Percentiles rank a stretch among this genome's conserved stretches.
Evolutionary conservation across 805 yeast genomes (phyloP).

Genomic region (Yarrowia alimentaria): DNA sequence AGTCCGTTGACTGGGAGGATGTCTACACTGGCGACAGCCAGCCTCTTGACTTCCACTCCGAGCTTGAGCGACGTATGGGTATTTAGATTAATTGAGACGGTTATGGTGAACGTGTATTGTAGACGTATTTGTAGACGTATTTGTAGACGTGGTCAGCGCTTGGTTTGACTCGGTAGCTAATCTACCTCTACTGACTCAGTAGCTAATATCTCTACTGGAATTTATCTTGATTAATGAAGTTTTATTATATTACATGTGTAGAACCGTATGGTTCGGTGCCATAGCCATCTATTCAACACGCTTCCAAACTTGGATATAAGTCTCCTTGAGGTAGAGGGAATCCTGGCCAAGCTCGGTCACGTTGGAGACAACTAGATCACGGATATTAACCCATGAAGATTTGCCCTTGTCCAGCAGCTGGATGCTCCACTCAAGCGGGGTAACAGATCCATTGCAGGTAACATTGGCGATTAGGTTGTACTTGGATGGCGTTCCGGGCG

Average conservation of each 20-base stretch:
- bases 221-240: background rate
- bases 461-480: slow-evolving; percentile 54
- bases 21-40: slow-evolving; percentile 51
- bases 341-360: slow-evolving; percentile 52
- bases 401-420: slow-evolving; percentile 46
- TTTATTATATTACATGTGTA: no score
- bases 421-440: slow-evolving; percentile 47
- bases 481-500: slow-evolving; percentile 31
- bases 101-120: no score
- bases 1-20: slow-evolving; percentile 90
- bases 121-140: no score
- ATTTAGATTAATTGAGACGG: slow-evolving; percentile 29
- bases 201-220: background rate
- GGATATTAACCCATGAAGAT: slow-evolving; percentile 58
- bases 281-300: background rate
- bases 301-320: slow-evolving; percentile 69
- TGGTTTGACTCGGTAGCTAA: no score
- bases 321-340: slow-evolving; percentile 59
- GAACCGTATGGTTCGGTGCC: no score
- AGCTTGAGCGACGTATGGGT: slow-evolving; percentile 60
- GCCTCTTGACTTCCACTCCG: slow-evolving; percentile 62
- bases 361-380: slow-evolving; percentile 45
- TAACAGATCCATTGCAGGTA: slow-evolving; percentile 40
- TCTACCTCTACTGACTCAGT: no score
- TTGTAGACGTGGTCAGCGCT: no score